Conservation (phyloP, 1,284 basidiomycete species). For the Fomitopsis palustris region DNA sequence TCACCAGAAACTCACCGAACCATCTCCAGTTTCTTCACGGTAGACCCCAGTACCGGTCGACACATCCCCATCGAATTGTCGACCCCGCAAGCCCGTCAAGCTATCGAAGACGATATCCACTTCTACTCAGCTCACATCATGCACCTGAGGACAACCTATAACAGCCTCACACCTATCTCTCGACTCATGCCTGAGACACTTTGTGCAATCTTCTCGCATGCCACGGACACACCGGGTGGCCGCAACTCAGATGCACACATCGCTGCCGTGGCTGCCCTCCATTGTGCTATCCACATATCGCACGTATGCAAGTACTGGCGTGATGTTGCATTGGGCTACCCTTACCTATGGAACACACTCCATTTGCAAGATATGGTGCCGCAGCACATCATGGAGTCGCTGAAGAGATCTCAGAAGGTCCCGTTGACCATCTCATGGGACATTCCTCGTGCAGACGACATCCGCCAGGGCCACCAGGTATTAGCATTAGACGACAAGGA, state of each 20-base stretch:
- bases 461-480: not conserved
- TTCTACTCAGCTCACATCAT: not conserved
- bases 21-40: not conserved
- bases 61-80: not conserved
- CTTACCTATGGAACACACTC: not conserved
- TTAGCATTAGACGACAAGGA: no score
- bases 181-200: not conserved
- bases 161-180: not conserved
- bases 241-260: not conserved
- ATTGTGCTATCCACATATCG: not conserved
- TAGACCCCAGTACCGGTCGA: not conserved
- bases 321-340: not conserved
- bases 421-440: not conserved
- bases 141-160: not conserved
- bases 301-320: constrained; percentile 3
- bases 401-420: not conserved
- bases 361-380: not conserved
- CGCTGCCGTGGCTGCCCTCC: not conserved
- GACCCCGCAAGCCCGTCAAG: not conserved
- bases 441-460: no score
- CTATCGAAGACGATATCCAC: not conserved
- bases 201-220: not conserved
- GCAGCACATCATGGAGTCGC: not conserved
- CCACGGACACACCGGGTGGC: not conserved
- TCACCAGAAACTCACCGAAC: no score